These are phyloP conservation scores for Pseudocercospora fuligena DNA, from an alignment of 2,329 filamentous ascomycete genomes.

Conservation along the genomic window DNA sequence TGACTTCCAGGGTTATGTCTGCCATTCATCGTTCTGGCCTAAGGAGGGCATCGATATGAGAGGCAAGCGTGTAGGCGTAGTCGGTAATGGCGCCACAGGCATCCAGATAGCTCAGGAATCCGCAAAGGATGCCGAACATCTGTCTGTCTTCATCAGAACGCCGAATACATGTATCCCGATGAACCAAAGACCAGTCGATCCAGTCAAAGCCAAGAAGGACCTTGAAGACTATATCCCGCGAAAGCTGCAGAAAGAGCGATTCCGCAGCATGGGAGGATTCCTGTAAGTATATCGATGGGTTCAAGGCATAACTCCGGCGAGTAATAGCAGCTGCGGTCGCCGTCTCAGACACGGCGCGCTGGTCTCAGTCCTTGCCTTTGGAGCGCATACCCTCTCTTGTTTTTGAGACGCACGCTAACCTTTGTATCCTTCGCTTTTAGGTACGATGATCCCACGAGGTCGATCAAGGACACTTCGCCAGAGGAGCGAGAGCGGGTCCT, in stretches of 20 bases:
- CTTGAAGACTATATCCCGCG: conserved; percentile 16
- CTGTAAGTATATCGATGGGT: no score
- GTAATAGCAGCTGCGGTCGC: no score
- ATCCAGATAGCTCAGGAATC: conserved; percentile 45
- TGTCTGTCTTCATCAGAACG: conserved; percentile 68
- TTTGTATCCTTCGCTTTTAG: no score
- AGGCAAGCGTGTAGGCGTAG: conserved; percentile 45
- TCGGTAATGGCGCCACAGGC: conserved; percentile 49
- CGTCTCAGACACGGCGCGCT: no score
- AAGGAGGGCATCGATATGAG: conserved; percentile 26
- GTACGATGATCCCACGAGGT: conserved; percentile 18
- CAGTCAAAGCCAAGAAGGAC: conserved; percentile 23
- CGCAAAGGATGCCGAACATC: conserved; percentile 37
- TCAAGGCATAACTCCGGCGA: no score
- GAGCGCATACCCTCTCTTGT: no score
- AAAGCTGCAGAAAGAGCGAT: conserved; percentile 47
- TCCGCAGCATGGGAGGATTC: conserved; percentile 26
- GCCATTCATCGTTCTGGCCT: conserved; percentile 48
- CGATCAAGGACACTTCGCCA: conserved; percentile 26
- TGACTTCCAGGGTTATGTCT: conserved; percentile 19
- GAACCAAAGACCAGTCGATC: conserved; percentile 47
- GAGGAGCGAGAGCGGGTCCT: conserved; percentile 53
- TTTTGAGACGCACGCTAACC: no score
- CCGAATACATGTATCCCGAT: conserved; percentile 69
- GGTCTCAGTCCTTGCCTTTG: no score